These are phyloP conservation scores for Sporisorium graminicola DNA, from an alignment of 1,284 basidiomycete species.

Conservation along the genomic window DNA sequence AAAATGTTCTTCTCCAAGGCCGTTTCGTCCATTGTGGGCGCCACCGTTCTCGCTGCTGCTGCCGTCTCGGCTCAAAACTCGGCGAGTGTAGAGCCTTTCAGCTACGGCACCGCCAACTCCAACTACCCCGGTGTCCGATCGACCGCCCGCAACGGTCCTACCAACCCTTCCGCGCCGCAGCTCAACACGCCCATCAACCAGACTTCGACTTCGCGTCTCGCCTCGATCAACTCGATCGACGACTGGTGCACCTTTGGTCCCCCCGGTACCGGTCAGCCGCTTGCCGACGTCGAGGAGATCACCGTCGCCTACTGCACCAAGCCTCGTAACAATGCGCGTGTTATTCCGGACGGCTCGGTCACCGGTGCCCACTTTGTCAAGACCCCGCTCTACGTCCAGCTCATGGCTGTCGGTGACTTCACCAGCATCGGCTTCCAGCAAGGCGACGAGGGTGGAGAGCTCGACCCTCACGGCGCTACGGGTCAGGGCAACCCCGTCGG, in stretches of 20 bases:
- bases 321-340: slow-evolving; percentile 68
- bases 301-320: slow-evolving; percentile 82
- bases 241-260: slow-evolving; percentile 70
- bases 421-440: slow-evolving; percentile 64
- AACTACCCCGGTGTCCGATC: slow-evolving; percentile 60
- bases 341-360: slow-evolving; percentile 69
- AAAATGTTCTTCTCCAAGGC: slow-evolving; percentile 51
- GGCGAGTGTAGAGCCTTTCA: slow-evolving; percentile 45
- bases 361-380: slow-evolving; percentile 68
- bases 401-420: slow-evolving; percentile 71
- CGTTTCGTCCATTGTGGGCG: slow-evolving; percentile 37
- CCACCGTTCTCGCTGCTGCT: slow-evolving; percentile 29
- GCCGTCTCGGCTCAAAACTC: slow-evolving; percentile 23
- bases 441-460: slow-evolving; percentile 66
- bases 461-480: slow-evolving; percentile 69
- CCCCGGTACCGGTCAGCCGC: slow-evolving; percentile 71
- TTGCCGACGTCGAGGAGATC: slow-evolving; percentile 78
- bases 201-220: slow-evolving; percentile 63
- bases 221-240: slow-evolving; percentile 65
- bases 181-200: slow-evolving; percentile 68
- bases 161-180: slow-evolving; percentile 61
- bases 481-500: slow-evolving; percentile 73
- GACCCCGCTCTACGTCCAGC: slow-evolving; percentile 71
- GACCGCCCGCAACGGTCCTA: slow-evolving; percentile 53
- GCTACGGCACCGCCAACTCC: slow-evolving; percentile 57